phyloP scores from a whole-genome alignment of 768 basidiomycete genomes.

The Agrocybe chaxingu region DNA sequence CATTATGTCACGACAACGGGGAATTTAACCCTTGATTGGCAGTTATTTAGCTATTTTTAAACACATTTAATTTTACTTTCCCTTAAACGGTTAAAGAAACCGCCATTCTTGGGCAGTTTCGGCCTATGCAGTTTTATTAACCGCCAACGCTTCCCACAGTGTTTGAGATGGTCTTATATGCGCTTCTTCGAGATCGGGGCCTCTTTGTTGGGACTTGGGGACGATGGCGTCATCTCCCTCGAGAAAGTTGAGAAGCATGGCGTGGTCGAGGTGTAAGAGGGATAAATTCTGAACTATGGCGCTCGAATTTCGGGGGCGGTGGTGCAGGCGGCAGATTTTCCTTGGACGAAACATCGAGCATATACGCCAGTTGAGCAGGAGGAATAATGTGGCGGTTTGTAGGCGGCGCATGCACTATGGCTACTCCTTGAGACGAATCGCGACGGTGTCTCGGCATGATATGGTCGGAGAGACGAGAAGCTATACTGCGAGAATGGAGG shows the following conservation, averaged over 20 bases:
- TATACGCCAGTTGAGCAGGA: slow-evolving; percentile 10
- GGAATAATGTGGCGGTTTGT: slow-evolving; percentile 16
- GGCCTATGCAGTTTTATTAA: too few species aligned
- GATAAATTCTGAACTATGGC: slow-evolving; percentile 6
- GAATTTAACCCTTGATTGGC: too few species aligned
- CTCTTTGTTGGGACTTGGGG: too few species aligned
- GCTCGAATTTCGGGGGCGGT: neutral
- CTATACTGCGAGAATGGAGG: neutral
- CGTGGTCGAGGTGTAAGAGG: slow-evolving; percentile 16
- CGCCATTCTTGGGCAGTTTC: too few species aligned
- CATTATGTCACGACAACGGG: too few species aligned
- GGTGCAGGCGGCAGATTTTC: neutral
- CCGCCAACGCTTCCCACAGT: too few species aligned
- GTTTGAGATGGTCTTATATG: neutral
- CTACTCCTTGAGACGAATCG: too few species aligned
- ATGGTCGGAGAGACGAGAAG: neutral
- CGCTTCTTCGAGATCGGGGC: neutral
- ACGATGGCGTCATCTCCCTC: too few species aligned
- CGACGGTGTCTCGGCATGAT: neutral
- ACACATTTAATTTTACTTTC: too few species aligned
- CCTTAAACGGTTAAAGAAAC: too few species aligned
- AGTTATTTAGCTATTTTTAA: too few species aligned
- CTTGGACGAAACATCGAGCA: slow-evolving; percentile 8
- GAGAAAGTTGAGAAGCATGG: neutral
- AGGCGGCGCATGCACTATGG: neutral